Conservation (phyloP, 192 early-diverging fungal genomes). For the Cladochytrium replicatum region DNA sequence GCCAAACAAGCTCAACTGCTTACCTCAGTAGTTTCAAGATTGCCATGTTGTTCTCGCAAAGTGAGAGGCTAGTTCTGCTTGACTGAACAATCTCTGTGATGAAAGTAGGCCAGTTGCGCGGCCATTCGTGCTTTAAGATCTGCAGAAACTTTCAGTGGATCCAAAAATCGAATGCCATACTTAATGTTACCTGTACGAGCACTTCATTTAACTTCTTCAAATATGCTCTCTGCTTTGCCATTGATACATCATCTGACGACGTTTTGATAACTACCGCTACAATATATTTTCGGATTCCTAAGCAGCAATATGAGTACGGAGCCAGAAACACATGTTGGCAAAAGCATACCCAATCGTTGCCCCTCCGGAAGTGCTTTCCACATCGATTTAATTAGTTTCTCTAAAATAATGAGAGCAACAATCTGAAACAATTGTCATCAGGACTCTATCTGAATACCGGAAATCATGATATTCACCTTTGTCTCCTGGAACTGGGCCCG, state of each 20-base stretch:
- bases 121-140: conserved; percentile 99
- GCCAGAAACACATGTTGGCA: conserved; percentile 1
- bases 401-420: conserved; percentile 87
- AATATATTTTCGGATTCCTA: conserved; percentile 94
- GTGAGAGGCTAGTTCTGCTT: conserved; percentile 76
- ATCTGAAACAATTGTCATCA: conserved; percentile 58
- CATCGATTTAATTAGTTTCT: conserved; percentile 89
- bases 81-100: conserved; percentile 97
- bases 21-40: conserved; percentile 95
- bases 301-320: background rate
- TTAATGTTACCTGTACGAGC: conserved; percentile 93
- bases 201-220: conserved; percentile 93
- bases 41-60: conserved; percentile 99
- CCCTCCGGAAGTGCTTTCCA: conserved; percentile 90
- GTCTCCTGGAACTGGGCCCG: conserved; percentile 64
- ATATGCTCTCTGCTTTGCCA: conserved; percentile 66
- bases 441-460: too few relatives aligned
- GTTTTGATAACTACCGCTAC: conserved; percentile 85
- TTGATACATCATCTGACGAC: conserved; percentile 74
- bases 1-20: background rate
- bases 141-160: too few relatives aligned
- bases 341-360: conserved; percentile 60
- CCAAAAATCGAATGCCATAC: too few relatives aligned
- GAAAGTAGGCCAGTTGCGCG: conserved; percentile 96
- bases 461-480: too few relatives aligned